A percentile compares a stretch with the other conserved stretches of the same genome.
phyloP scores from a whole-genome alignment of 768 basidiomycete genomes.

The Boletus rufocinnamomeus region DNA sequence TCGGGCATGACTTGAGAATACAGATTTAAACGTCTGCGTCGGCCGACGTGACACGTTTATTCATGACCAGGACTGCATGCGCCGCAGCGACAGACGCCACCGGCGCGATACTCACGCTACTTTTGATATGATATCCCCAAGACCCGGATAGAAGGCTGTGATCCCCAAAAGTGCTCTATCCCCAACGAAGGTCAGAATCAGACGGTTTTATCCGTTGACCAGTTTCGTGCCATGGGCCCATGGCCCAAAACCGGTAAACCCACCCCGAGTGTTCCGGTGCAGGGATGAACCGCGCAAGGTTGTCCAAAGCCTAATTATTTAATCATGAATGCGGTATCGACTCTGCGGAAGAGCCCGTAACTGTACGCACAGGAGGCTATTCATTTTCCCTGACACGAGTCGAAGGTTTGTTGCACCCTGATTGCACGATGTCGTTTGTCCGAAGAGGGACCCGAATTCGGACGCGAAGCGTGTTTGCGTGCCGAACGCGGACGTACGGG shows the following conservation, averaged over 20 bases:
- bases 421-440: not conserved
- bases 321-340: not conserved
- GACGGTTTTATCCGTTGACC: not conserved
- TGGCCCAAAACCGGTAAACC: not conserved
- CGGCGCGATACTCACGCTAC: not conserved
- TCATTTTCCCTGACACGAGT: not conserved
- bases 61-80: constrained; percentile 3
- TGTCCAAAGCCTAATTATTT: constrained; percentile 7
- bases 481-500: constrained; percentile 2
- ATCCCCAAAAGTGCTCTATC: not conserved
- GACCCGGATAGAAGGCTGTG: not conserved
- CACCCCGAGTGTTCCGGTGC: not conserved
- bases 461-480: not conserved
- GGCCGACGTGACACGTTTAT: constrained; percentile 22
- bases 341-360: not conserved
- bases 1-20: not conserved
- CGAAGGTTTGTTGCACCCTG: not conserved
- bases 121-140: not conserved
- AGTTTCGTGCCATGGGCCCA: not conserved
- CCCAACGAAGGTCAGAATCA: not conserved
- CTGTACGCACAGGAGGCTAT: not conserved
- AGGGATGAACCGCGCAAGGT: not conserved
- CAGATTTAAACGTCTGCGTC: constrained; percentile 11
- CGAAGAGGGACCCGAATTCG: not conserved
- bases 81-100: constrained; percentile 5